A percentile compares a stretch with the other conserved stretches of the same genome.
Evolutionary conservation across 495 filamentous ascomycete genomes (phyloP).

Genomic region (Penicillium diatomitis): DNA sequence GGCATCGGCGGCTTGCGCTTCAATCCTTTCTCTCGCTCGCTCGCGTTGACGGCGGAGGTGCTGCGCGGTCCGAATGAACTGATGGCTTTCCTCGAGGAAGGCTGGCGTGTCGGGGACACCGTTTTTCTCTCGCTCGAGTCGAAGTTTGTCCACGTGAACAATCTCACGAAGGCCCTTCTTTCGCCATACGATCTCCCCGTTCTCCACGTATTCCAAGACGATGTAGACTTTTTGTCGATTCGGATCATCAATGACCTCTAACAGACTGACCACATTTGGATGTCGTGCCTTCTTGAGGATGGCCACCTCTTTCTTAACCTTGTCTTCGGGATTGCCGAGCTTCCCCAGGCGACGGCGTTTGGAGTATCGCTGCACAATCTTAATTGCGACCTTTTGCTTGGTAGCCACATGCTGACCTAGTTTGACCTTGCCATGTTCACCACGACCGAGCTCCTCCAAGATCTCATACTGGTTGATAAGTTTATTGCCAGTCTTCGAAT

Average conservation of each 20-base stretch:
- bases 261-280: slow-evolving; percentile 84
- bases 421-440: slow-evolving; percentile 96
- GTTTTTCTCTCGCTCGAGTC: slow-evolving; percentile 61
- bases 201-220: slow-evolving; percentile 86
- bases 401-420: slow-evolving; percentile 71
- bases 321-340: slow-evolving; percentile 67
- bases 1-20: slow-evolving; percentile 39
- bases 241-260: slow-evolving; percentile 97
- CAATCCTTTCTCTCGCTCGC: slow-evolving; percentile 42
- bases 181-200: slow-evolving; percentile 89
- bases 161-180: slow-evolving; percentile 74
- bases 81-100: slow-evolving; percentile 52
- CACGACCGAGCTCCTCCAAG: slow-evolving; percentile 88
- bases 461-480: slow-evolving; percentile 96
- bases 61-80: slow-evolving; percentile 47
- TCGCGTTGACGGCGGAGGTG: slow-evolving; percentile 49
- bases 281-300: slow-evolving; percentile 97
- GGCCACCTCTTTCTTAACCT: slow-evolving; percentile 94
- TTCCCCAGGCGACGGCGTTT: slow-evolving; percentile 85
- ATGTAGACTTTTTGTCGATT: slow-evolving; percentile 96
- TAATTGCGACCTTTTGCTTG: slow-evolving; percentile 84
- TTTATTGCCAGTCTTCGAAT: slow-evolving; percentile 82
- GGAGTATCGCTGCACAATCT: slow-evolving; percentile 94
- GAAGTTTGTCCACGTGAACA: slow-evolving; percentile 67
- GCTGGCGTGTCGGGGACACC: slow-evolving; percentile 46